phyloP scores from a whole-genome alignment of 2,329 filamentous ascomycete genomes.

The Talaromyces sp. region DNA sequence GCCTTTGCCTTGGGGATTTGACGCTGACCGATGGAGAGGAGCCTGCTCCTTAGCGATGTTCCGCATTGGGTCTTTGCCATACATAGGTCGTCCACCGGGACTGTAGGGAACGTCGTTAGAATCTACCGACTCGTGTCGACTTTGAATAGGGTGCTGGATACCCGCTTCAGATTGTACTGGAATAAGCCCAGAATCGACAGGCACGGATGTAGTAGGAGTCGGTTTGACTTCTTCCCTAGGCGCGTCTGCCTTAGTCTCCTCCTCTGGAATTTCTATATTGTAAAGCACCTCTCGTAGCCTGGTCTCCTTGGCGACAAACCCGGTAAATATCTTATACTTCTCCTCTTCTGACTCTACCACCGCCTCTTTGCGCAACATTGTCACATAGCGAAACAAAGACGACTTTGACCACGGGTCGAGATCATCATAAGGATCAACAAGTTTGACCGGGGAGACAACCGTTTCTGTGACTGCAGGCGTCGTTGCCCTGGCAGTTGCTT shows the following conservation, averaged over 20 bases:
- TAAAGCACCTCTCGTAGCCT: constrained; percentile 48
- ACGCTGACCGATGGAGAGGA: constrained; percentile 26
- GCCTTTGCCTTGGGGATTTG: constrained; percentile 24
- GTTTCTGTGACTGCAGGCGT: constrained; percentile 17
- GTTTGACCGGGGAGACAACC: constrained; percentile 19
- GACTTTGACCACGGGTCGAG: constrained; percentile 57
- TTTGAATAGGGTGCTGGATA: constrained; percentile 19
- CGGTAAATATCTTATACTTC: constrained; percentile 52
- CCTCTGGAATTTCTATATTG: constrained; percentile 39
- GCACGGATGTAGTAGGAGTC: background rate
- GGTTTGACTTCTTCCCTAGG: constrained; percentile 20
- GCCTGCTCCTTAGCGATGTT: constrained; percentile 16
- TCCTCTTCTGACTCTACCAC: constrained; percentile 47
- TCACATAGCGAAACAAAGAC: constrained; percentile 53
- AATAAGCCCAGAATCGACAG: constrained; percentile 29
- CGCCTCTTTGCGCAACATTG: constrained; percentile 53
- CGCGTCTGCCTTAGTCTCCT: constrained; percentile 17
- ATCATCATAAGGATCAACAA: constrained; percentile 48
- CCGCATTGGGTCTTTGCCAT: constrained; percentile 26
- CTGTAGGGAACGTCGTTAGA: constrained; percentile 45
- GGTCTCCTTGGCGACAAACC: constrained; percentile 48
- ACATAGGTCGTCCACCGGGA: constrained; percentile 51
- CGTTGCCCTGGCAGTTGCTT: constrained; percentile 8
- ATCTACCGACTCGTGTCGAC: constrained; percentile 9
- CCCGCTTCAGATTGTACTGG: constrained; percentile 30